A percentile compares a stretch with the other conserved stretches of the same genome.
Conservation (phyloP, 306 rosid species). For the Malus sylvestris region DNA sequence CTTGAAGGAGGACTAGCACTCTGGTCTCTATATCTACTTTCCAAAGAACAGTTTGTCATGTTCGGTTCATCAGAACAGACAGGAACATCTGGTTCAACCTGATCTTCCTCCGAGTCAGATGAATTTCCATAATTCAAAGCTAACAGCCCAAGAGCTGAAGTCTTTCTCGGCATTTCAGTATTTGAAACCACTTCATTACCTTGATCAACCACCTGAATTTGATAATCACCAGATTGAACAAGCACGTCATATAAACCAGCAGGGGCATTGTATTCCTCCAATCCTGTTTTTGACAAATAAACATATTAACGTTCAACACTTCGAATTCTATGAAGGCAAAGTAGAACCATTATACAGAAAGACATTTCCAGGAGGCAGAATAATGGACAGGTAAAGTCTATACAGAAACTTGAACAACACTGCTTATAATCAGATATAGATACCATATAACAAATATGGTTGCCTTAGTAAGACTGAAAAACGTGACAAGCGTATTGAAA, state of each 20-base stretch:
- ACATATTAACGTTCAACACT: not conserved
- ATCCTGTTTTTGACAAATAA: conserved; percentile 34
- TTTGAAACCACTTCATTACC: conserved; percentile 23
- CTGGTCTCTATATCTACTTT: conserved; percentile 29
- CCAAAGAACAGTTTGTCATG: conserved; percentile 35
- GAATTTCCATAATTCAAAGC: conserved; percentile 82
- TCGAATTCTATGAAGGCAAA: not conserved
- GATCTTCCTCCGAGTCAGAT: conserved; percentile 87
- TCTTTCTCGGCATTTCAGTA: conserved; percentile 34
- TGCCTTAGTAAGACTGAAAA: not conserved
- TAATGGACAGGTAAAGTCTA: not conserved
- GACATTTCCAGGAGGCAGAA: not conserved
- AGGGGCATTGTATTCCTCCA: conserved; percentile 30
- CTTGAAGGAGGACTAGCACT: conserved; percentile 37
- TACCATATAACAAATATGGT: not conserved
- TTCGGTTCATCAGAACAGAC: conserved; percentile 33
- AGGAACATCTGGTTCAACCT: conserved; percentile 30
- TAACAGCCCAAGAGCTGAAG: conserved; percentile 82
- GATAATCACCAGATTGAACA: conserved; percentile 35
- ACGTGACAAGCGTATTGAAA: not conserved
- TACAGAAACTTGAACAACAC: not conserved
- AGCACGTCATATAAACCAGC: conserved; percentile 35
- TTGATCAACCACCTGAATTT: conserved; percentile 26
- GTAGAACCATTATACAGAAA: not conserved
- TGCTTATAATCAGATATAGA: not conserved